A percentile compares a stretch with the other conserved stretches of the same genome.
These are phyloP conservation scores for Gossypium armourianum DNA, from an alignment of 441 rosid genomes.

Conservation along the genomic window DNA sequence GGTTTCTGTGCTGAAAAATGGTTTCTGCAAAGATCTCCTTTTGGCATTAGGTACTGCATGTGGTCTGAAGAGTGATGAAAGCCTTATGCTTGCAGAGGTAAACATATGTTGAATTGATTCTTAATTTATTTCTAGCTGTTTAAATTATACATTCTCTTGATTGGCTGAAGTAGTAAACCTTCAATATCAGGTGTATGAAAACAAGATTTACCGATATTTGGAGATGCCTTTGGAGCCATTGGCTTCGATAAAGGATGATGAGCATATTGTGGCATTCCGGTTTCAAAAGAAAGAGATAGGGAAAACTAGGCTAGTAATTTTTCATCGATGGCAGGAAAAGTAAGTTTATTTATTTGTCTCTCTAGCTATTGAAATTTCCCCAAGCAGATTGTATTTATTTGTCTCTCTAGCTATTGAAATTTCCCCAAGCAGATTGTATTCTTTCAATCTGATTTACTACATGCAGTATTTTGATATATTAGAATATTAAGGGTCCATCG, in stretches of 20 bases:
- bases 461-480: not conserved
- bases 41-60: slow-evolving; percentile 44
- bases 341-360: slow-evolving; percentile 21
- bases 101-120: slow-evolving; percentile 13
- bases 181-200: slow-evolving; percentile 33
- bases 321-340: slow-evolving; percentile 50
- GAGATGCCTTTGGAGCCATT: slow-evolving; percentile 35
- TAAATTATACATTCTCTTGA: not conserved
- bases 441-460: not conserved
- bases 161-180: slow-evolving; percentile 20
- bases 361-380: not conserved
- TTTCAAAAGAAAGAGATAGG: slow-evolving; percentile 42
- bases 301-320: slow-evolving; percentile 53
- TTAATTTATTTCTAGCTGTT: not conserved
- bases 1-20: slow-evolving; percentile 45
- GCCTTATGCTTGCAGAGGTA: slow-evolving; percentile 53
- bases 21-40: slow-evolving; percentile 40
- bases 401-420: not conserved
- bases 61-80: slow-evolving; percentile 45
- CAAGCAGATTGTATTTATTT: not conserved
- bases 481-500: not conserved
- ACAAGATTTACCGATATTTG: slow-evolving; percentile 33
- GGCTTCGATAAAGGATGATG: slow-evolving; percentile 39
- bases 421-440: not conserved
- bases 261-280: slow-evolving; percentile 50